Percentiles rank a stretch among this genome's conserved stretches.
Conservation (phyloP, 2,329 filamentous ascomycete genomes). For the Cucurbitaria berberidis region DNA sequence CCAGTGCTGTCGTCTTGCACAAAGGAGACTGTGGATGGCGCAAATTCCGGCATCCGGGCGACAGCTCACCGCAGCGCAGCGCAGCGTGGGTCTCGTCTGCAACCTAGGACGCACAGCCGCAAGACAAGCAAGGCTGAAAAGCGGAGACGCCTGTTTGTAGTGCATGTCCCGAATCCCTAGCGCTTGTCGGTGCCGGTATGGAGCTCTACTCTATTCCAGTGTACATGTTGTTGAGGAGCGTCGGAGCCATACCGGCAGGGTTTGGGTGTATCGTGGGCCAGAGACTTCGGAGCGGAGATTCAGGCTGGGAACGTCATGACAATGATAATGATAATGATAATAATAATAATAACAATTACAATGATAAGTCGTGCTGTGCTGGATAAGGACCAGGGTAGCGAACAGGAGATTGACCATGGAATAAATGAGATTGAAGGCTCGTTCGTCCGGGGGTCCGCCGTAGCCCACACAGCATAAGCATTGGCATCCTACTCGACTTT, state of each 20-base stretch:
- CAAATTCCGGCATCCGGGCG: slow-evolving; percentile 7
- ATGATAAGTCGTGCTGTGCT: slow-evolving; percentile 11
- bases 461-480: slow-evolving; percentile 8
- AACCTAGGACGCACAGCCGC: slow-evolving; percentile 14
- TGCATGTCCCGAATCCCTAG: slow-evolving; percentile 3
- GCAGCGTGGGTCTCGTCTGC: too few relatives aligned
- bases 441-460: slow-evolving; percentile 18
- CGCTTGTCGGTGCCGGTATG: not conserved
- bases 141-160: slow-evolving; percentile 3
- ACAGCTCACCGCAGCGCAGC: slow-evolving; percentile 20
- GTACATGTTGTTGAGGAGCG: not conserved
- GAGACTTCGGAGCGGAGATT: not conserved
- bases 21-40: not conserved
- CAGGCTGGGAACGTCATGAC: slow-evolving; percentile 6
- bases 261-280: too few relatives aligned
- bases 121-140: slow-evolving; percentile 7
- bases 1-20: not conserved
- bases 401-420: slow-evolving; percentile 13
- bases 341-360: too few relatives aligned
- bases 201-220: too few relatives aligned
- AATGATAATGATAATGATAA: too few relatives aligned
- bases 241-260: too few relatives aligned
- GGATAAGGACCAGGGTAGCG: slow-evolving; percentile 17
- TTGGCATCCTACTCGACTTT: slow-evolving; percentile 6
- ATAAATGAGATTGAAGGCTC: slow-evolving; percentile 15